These are phyloP conservation scores for Stentor coeruleus DNA, from an alignment of 73 alveolate species.

Conservation along the genomic window DNA sequence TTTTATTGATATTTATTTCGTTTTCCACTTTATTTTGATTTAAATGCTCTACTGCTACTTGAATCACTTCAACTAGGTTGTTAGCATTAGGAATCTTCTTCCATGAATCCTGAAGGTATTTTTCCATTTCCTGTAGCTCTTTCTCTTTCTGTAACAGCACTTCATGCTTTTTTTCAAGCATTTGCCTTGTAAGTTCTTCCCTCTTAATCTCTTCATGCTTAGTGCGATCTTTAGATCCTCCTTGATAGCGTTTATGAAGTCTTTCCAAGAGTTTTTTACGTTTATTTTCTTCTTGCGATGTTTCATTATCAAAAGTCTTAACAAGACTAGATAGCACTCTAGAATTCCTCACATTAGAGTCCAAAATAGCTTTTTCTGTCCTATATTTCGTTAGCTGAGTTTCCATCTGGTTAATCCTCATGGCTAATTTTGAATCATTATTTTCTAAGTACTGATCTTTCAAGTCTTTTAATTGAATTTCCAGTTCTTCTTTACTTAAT, in stretches of 20 bases:
- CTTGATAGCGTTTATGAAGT: background rate
- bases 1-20: background rate
- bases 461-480: background rate
- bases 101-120: background rate
- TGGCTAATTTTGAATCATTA: background rate
- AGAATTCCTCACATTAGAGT: background rate
- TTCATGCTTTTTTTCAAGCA: background rate
- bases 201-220: too few species aligned
- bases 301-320: background rate
- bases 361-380: background rate
- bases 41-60: background rate
- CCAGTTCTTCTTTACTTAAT: background rate
- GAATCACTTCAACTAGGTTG: background rate
- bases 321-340: background rate
- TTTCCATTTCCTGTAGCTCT: slow-evolving; percentile 4
- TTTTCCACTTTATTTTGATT: background rate
- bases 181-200: too few species aligned
- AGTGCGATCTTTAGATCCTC: background rate
- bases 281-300: background rate
- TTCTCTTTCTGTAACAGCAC: background rate
- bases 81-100: slow-evolving; percentile 6
- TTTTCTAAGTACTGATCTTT: background rate
- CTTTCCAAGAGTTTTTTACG: background rate
- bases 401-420: background rate
- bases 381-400: background rate